These are phyloP conservation scores for Rhamnella rubrinervis DNA, from an alignment of 331 rosid species.

Conservation along the genomic window DNA sequence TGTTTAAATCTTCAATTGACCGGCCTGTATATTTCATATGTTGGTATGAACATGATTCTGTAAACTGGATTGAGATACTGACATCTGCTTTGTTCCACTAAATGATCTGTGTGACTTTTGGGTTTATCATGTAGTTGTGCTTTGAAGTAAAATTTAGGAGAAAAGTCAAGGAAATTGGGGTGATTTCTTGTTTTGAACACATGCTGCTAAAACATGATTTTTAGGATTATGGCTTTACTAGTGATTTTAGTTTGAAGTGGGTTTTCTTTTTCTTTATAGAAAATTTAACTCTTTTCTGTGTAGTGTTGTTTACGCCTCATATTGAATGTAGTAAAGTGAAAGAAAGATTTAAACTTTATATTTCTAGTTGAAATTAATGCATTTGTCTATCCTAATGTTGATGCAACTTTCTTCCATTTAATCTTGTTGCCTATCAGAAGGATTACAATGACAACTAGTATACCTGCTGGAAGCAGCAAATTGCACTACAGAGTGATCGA, in stretches of 20 bases:
- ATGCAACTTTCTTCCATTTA: constrained; percentile 14
- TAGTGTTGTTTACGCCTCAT: background rate
- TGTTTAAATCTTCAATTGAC: background rate
- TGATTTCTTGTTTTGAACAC: background rate
- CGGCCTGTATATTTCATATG: background rate
- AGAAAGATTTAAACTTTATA: background rate
- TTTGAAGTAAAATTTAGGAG: background rate
- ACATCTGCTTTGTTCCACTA: background rate
- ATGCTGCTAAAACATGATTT: no score
- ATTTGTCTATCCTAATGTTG: background rate
- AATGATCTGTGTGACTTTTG: background rate
- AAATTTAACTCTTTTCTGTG: no score
- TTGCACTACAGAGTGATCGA: constrained; percentile 32
- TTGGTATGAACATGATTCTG: background rate
- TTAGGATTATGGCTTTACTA: no score
- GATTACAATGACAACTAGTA: constrained; percentile 60
- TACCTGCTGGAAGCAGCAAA: constrained; percentile 56
- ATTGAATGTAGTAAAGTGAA: background rate
- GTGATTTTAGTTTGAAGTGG: no score
- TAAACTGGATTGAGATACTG: constrained; percentile 7
- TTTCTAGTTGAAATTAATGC: constrained; percentile 2
- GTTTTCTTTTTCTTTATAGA: no score
- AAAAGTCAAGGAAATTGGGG: background rate
- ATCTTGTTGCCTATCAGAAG: constrained; percentile 25
- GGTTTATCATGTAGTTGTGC: background rate